Evolutionary conservation across 139 green algal genomes (phyloP).

Genomic region (Chlamydomonas incerta): DNA sequence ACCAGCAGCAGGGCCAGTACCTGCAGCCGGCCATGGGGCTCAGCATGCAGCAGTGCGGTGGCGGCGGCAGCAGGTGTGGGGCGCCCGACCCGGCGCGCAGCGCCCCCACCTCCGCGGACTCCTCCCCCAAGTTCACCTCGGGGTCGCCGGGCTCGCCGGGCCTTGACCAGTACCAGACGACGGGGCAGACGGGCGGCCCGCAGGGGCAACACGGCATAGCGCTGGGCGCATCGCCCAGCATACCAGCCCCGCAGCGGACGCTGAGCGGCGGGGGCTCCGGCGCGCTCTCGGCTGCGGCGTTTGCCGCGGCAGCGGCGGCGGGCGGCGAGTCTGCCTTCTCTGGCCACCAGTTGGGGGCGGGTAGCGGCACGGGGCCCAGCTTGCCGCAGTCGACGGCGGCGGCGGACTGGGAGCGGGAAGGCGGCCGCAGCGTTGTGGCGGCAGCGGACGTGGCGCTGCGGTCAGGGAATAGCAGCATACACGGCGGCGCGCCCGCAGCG

Average conservation of each 20-base stretch:
- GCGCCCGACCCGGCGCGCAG: background rate
- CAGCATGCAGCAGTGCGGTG: no score
- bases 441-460: conserved; percentile 10
- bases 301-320: conserved; percentile 1
- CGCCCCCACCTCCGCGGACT: background rate
- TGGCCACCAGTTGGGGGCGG: background rate
- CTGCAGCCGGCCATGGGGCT: background rate
- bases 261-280: background rate
- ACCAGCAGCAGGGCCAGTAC: conserved; percentile 11
- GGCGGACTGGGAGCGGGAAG: conserved; percentile 7
- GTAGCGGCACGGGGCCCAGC: background rate
- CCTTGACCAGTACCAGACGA: background rate
- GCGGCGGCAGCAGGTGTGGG: no score
- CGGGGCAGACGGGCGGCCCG: no score
- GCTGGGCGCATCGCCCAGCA: no score
- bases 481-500: background rate
- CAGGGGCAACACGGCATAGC: background rate
- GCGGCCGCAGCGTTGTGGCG: background rate
- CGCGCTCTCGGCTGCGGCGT: background rate
- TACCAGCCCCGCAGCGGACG: no score
- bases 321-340: background rate
- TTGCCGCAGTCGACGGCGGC: background rate
- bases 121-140: background rate
- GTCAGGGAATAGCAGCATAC: background rate
- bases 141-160: background rate